Evolutionary conservation across 2,329 filamentous ascomycete species (phyloP), one percentile per base, ranked within the genome.

Genomic region (Venturia aucupariae): DNA sequence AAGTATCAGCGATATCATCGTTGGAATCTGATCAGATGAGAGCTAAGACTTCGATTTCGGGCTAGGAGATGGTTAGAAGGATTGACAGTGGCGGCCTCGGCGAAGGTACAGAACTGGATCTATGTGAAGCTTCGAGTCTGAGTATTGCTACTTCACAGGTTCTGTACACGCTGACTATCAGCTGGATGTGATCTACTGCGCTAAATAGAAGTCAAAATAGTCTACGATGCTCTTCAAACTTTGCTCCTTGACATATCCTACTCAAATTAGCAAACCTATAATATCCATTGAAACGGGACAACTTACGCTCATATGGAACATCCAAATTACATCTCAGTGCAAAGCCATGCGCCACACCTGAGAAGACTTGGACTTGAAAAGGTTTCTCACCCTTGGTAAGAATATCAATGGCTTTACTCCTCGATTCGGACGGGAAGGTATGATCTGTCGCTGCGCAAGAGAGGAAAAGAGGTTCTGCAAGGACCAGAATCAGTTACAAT

Each of bases 361-460:
- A 67, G 63, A 75, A 75, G 7, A 75, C 30, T 54, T 76, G 73
- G 24, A 74, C 61, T 24, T 72, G 67, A 65, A 70, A 76, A 6
- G 60, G 65, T 67, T 77, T 78, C 48, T 74, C 71, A 35, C 71
- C 70, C 30, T 71, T 71, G 54, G 75, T 73, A 60, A 82, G 69
- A 39, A 80, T 76, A 27, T 80, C 78, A 0, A 80, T 51, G 2
- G 79, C 79, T 48, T 71, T 72, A 17, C 74, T 72, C n/a, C 79
- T 71, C 0, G 72, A 70, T 30, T 74, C 71, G 1, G 72, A 67
- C 24, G 72, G 67, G 62, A 82, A 82, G 0, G 77, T 77, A 57
- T 78, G 74, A 62, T 82, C 80, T 17, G 75, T 72, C 57, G 80
- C 77, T 1, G 78, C 71, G 60, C 80, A 82, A 0, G 77, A 79